These are phyloP conservation scores for Ophiostoma himal-ulmi DNA, from an alignment of 2,329 filamentous ascomycete species.

Conservation along the genomic window DNA sequence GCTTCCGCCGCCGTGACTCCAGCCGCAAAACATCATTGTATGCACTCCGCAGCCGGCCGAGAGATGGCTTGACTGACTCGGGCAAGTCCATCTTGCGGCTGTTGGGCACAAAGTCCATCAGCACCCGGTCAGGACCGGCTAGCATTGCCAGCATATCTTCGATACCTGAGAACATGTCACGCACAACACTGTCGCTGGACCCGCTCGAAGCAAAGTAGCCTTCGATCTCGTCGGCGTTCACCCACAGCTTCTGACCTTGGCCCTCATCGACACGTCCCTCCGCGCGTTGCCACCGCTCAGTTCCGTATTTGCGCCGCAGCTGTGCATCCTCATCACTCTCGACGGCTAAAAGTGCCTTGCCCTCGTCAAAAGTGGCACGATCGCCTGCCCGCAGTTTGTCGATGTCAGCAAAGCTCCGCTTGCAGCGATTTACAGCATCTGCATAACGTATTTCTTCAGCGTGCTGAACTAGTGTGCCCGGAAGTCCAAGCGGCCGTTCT, in stretches of 20 bases:
- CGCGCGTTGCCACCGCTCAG: constrained; percentile 72
- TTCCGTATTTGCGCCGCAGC: constrained; percentile 72
- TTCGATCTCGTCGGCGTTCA: constrained; percentile 70
- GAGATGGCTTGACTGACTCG: constrained; percentile 71
- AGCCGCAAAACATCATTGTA: constrained; percentile 81
- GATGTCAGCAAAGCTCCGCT: constrained; percentile 78
- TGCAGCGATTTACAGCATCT: constrained; percentile 71
- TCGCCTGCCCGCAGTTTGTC: constrained; percentile 82
- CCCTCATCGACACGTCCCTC: constrained; percentile 59
- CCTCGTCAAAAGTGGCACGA: constrained; percentile 73
- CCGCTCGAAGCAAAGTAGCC: constrained; percentile 69
- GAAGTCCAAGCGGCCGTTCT: constrained; percentile 87
- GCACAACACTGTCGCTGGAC: constrained; percentile 56
- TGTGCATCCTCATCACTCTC: constrained; percentile 81
- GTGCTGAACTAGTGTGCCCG: constrained; percentile 77
- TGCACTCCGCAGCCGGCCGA: constrained; percentile 67
- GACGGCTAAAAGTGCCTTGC: constrained; percentile 66
- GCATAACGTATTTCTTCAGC: constrained; percentile 91
- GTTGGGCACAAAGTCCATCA: constrained; percentile 86
- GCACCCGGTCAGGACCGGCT: constrained; percentile 68
- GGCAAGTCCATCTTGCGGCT: constrained; percentile 74
- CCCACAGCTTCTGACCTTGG: constrained; percentile 61
- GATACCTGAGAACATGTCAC: constrained; percentile 70
- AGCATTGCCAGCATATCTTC: constrained; percentile 71
- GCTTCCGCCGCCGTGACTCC: constrained; percentile 72